phyloP scores from a whole-genome alignment of 345 rosid genomes.

The Citrus trifoliata region DNA sequence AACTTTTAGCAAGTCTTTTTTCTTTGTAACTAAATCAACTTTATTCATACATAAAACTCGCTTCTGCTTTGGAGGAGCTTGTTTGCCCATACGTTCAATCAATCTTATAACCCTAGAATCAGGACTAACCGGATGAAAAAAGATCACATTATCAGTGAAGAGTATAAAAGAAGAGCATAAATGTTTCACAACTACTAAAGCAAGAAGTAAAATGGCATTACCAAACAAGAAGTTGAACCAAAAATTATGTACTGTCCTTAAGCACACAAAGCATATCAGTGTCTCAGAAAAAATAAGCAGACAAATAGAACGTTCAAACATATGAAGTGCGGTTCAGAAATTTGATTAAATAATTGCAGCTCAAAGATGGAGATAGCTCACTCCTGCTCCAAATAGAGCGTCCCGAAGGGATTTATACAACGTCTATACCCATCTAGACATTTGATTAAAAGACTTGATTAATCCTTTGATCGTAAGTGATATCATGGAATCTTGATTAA shows the following conservation, averaged over 20 bases:
- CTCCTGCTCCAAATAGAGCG: neutral
- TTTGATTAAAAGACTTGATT: too few relatives aligned
- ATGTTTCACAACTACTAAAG: neutral
- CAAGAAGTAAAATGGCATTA: neutral
- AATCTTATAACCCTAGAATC: conserved; percentile 74
- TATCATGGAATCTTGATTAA: too few relatives aligned
- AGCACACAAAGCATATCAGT: neutral
- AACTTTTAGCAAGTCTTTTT: conserved; percentile 74
- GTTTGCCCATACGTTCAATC: conserved; percentile 67
- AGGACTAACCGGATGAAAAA: conserved; percentile 43
- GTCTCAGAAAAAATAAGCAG: neutral
- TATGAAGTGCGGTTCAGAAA: neutral
- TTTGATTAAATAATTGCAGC: too few relatives aligned
- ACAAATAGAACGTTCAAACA: neutral
- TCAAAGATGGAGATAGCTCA: neutral
- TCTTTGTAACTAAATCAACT: conserved; percentile 76
- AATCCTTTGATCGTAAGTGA: too few relatives aligned
- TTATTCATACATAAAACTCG: conserved; percentile 90
- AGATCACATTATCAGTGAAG: neutral
- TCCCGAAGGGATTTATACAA: neutral
- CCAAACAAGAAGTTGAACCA: neutral
- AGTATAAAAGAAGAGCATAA: neutral
- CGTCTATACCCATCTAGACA: neutral
- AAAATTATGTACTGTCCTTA: neutral
- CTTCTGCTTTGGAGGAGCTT: conserved; percentile 61